Evolutionary conservation across 2,329 filamentous ascomycete genomes (phyloP), one percentile per base, ranked within the genome.

Genomic region (Ceratocystis destructans): DNA sequence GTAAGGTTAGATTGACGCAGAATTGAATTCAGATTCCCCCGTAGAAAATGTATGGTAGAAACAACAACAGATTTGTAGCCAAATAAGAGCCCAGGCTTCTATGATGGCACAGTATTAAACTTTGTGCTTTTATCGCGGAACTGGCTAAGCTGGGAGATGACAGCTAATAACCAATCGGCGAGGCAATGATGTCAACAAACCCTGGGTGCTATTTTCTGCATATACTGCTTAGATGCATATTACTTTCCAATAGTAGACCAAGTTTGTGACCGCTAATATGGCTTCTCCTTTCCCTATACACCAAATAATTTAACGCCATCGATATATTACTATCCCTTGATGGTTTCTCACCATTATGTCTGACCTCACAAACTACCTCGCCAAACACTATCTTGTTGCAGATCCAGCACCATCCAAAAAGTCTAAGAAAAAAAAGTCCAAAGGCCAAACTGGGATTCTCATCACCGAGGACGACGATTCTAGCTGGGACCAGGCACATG

Each of bases 311-410:
- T 41, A 15, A 41, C 3, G 3, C 37, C 10, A 41, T 41, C 37
- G 37, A 41, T 41, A 41, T 44, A 10, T 28, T n/a, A 15, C 48
- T 28, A 15, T 33, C 25, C 44, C 17, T 8, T 33, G 7, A 37
- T 57, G 22, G 7, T 8, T 41, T 20, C 50, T 28, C 64, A 1
- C 6, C 28, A 50, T 50, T 8, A 68, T 68, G 67, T 68, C 67
- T n/a, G 81, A 84, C 70, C 82, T 96, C 70, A 87, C 90, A 67
- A 85, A 86, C 73, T 99, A 97, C 73, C 84, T 99, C 45, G 92
- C 93, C 46, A 87, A 90, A 69, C 94, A 91, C 75, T 99, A 99
- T 75, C 86, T 99, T 62, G 78, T 81, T 66, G 78, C 82, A 50
- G 81, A 84, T 69, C 75, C 79, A 5, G 83, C 83, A 69, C 79